Conservation (phyloP, 2,329 filamentous ascomycete genomes). For the Acephala macrosclerotiorum region DNA sequence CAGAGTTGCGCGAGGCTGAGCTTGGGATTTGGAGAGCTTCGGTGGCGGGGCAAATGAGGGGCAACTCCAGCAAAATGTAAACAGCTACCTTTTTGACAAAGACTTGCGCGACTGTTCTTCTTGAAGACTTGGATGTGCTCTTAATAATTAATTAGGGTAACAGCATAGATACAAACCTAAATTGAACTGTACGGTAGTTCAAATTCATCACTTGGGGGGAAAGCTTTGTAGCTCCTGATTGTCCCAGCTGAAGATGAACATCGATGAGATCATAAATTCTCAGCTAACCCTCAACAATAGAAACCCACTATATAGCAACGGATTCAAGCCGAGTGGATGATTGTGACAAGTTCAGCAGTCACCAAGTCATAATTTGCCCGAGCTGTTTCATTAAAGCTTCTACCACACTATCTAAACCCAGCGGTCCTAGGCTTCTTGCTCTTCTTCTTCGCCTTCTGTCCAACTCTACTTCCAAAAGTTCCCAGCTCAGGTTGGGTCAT, state of each 20-base stretch:
- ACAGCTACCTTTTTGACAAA: neutral
- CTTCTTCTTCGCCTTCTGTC: constrained; percentile 51
- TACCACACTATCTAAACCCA: constrained; percentile 36
- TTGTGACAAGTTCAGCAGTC: too few species aligned
- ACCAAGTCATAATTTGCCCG: too few species aligned
- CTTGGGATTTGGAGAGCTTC: neutral
- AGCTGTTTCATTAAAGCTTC: neutral
- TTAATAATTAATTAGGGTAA: too few species aligned
- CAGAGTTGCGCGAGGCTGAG: neutral
- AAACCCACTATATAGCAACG: neutral
- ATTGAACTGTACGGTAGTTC: too few species aligned
- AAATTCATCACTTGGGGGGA: too few species aligned
- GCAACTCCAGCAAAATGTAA: constrained; percentile 7
- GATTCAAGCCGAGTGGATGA: too few species aligned
- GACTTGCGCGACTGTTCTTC: too few species aligned
- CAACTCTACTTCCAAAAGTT: constrained; percentile 52
- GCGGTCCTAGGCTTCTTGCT: constrained; percentile 47
- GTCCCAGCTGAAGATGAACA: neutral
- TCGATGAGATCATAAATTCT: neutral
- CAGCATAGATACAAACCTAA: too few species aligned
- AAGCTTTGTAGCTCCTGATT: too few species aligned
- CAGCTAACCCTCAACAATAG: neutral
- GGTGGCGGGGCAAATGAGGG: constrained; percentile 34
- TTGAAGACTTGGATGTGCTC: too few species aligned
- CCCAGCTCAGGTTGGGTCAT: constrained; percentile 58